Conservation (phyloP, 148 eudicot species). For the Spergularia bocconei region DNA sequence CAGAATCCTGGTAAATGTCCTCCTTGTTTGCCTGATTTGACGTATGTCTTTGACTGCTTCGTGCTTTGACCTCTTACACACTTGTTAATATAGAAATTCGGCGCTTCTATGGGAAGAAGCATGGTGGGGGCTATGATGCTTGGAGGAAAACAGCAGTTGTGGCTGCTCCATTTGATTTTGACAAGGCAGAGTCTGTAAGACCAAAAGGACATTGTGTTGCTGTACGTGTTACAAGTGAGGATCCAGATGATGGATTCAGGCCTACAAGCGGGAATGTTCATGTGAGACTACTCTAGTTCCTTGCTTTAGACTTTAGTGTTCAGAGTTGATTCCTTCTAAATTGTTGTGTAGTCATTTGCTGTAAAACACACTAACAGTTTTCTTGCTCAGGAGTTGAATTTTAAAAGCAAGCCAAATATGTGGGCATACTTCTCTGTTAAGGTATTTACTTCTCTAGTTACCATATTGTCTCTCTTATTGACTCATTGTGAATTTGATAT, state of each 20-base stretch:
- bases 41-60: slow-evolving; percentile 8
- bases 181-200: slow-evolving; percentile 74
- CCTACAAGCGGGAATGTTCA: slow-evolving; percentile 98
- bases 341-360: background rate
- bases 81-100: slow-evolving; percentile 61
- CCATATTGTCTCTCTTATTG: background rate
- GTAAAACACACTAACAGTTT: slow-evolving; percentile 9
- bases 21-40: background rate
- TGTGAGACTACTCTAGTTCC: slow-evolving; percentile 40
- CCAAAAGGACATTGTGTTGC: slow-evolving; percentile 99
- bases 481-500: slow-evolving; percentile 12
- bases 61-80: slow-evolving; percentile 5
- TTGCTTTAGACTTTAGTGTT: background rate
- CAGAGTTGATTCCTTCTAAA: background rate
- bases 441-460: slow-evolving; percentile 40
- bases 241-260: slow-evolving; percentile 99
- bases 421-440: slow-evolving; percentile 99
- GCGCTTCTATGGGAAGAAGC: slow-evolving; percentile 82
- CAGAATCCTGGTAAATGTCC: slow-evolving; percentile 79
- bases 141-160: slow-evolving; percentile 81
- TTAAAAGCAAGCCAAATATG: slow-evolving; percentile 97
- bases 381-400: slow-evolving; percentile 68
- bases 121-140: slow-evolving; percentile 89
- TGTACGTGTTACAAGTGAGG: slow-evolving; percentile 99
- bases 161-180: slow-evolving; percentile 87